Conservation (phyloP, 2,329 filamentous ascomycete genomes). For the Pleoardoris graminearum region DNA sequence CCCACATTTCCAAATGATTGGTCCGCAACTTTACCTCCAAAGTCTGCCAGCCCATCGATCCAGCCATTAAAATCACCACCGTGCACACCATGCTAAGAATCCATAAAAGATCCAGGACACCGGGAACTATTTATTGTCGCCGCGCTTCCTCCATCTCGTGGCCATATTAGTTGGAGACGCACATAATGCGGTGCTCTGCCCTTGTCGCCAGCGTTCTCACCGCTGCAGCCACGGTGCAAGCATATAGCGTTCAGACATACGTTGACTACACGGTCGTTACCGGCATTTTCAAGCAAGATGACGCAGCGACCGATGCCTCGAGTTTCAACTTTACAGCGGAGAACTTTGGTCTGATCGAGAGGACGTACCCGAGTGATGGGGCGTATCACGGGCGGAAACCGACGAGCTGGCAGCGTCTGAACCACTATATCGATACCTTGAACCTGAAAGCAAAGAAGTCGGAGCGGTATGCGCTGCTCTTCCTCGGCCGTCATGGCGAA, state of each 20-base stretch:
- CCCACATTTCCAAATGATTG: conserved; percentile 7
- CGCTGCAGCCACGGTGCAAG: not conserved
- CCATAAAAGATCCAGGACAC: not conserved
- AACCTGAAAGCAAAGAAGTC: conserved; percentile 53
- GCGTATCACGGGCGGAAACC: conserved; percentile 44
- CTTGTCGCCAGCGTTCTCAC: conserved; percentile 1
- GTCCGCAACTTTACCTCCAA: not conserved
- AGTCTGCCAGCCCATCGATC: not conserved
- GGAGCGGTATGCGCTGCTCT: conserved; percentile 67
- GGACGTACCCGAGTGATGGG: conserved; percentile 61
- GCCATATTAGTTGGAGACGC: not conserved
- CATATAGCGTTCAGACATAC: conserved; percentile 27
- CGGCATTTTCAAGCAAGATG: conserved; percentile 68
- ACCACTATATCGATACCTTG: conserved; percentile 59
- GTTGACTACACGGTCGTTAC: conserved; percentile 64
- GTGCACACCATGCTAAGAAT: too few species aligned
- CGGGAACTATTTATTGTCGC: not conserved
- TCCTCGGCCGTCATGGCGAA: conserved; percentile 71
- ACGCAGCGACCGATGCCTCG: conserved; percentile 57
- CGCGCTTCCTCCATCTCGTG: not conserved
- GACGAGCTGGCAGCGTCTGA: conserved; percentile 69
- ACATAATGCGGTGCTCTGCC: not conserved
- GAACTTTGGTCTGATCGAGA: conserved; percentile 69
- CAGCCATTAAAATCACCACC: too few species aligned
- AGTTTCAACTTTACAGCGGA: conserved; percentile 53